Conservation (phyloP, 768 basidiomycete species). For the Pleurotus platypus region DNA sequence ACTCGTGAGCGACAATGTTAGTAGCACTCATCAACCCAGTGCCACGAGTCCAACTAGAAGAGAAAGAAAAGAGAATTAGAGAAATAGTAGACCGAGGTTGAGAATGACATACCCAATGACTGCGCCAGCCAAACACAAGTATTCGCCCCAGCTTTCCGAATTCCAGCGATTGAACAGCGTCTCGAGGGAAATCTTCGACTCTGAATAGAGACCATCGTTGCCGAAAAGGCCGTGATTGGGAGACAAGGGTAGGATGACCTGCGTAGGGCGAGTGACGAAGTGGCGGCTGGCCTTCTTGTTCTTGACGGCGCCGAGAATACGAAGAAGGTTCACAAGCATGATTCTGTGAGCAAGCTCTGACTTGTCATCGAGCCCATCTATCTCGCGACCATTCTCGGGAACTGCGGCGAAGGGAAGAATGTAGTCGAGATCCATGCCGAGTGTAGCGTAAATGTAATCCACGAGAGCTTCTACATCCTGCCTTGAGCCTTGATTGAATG, state of each 20-base stretch:
- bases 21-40: conserved; percentile 96
- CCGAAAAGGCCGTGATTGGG: conserved; percentile 99
- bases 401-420: conserved; percentile 98
- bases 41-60: conserved; percentile 88
- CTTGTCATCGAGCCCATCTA: conserved; percentile 94
- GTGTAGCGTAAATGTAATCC: conserved; percentile 95
- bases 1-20: conserved; percentile 89
- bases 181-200: conserved; percentile 97
- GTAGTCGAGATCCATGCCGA: conserved; percentile 97
- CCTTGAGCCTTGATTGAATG: conserved; percentile 98
- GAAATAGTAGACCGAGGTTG: background rate
- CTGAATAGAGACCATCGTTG: conserved; percentile 96
- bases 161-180: conserved; percentile 98
- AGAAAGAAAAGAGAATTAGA: conserved; percentile 11
- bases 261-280: conserved; percentile 96
- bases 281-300: conserved; percentile 95
- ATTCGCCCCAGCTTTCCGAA: conserved; percentile 99
- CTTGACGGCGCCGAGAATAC: conserved; percentile 96
- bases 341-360: conserved; percentile 98
- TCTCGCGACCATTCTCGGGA: conserved; percentile 98
- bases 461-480: conserved; percentile 98
- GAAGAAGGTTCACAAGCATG: conserved; percentile 96
- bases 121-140: conserved; percentile 95
- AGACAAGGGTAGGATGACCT: conserved; percentile 95
- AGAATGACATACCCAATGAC: conserved; percentile 80